Evolutionary conservation across 164 flowering plant species (phyloP).

Genomic region (Platanus orientalis): DNA sequence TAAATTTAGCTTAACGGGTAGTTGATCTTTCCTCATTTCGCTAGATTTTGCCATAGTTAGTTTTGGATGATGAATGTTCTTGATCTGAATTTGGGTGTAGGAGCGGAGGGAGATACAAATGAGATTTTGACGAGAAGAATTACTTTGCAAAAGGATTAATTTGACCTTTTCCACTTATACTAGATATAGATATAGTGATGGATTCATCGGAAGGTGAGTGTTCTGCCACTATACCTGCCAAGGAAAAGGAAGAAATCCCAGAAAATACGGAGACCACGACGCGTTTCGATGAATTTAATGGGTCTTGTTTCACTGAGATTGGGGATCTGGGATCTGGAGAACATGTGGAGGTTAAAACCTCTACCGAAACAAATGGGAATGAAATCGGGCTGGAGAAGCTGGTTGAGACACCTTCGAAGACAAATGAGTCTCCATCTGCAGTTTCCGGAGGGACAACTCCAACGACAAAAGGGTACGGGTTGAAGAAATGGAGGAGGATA

Average conservation of each 20-base stretch:
- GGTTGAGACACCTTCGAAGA: conserved; percentile 10
- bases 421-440: conserved; percentile 17
- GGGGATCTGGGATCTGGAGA: conserved; percentile 10
- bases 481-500: conserved; percentile 85
- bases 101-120: not conserved
- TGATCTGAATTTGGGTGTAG: conserved; percentile 8
- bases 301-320: conserved; percentile 22
- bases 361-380: conserved; percentile 9
- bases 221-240: conserved; percentile 26
- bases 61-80: conserved; percentile 6
- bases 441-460: conserved; percentile 20
- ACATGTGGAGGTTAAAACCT: not conserved
- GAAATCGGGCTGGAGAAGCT: conserved; percentile 13
- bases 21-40: not conserved
- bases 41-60: conserved; percentile 3
- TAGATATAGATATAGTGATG: conserved; percentile 26
- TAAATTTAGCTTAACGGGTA: not conserved
- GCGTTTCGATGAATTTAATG: conserved; percentile 28
- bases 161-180: not conserved
- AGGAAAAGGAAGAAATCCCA: conserved; percentile 28
- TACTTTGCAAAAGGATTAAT: not conserved
- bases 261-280: not conserved
- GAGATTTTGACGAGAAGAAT: not conserved
- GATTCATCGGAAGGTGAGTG: conserved; percentile 34
- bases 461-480: conserved; percentile 55